A percentile compares a stretch with the other conserved stretches of the same genome.
Evolutionary conservation across 2,329 filamentous ascomycete genomes (phyloP).

Genomic region (Trichoderma sp.): DNA sequence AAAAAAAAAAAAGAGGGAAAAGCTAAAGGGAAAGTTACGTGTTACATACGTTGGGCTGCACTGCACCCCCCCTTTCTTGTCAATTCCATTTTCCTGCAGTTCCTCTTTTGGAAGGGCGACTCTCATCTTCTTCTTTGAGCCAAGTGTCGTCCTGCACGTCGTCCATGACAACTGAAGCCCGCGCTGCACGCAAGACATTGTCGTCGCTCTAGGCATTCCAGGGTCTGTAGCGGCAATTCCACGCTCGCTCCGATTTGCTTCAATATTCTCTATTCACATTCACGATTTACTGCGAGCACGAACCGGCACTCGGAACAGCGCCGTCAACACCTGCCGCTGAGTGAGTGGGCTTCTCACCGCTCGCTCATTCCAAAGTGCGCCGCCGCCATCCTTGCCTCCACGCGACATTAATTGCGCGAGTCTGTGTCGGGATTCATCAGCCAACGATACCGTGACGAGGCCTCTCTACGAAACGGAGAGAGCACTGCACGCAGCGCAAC

Average conservation of each 20-base stretch:
- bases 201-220: conserved; percentile 24
- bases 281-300: background rate
- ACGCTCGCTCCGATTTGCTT: conserved; percentile 1
- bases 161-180: conserved; percentile 25
- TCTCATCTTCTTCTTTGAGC: conserved; percentile 27
- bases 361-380: conserved; percentile 23
- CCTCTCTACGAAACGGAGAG: background rate
- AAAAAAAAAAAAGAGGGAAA: background rate
- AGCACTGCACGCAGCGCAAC: background rate
- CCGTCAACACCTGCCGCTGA: background rate
- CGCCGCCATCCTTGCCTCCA: background rate
- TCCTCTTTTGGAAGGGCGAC: conserved; percentile 17
- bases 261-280: background rate
- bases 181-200: conserved; percentile 23
- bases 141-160: conserved; percentile 28
- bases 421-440: background rate
- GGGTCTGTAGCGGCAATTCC: conserved; percentile 17
- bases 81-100: background rate
- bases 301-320: background rate
- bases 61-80: background rate
- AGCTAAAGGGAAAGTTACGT: background rate
- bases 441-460: background rate
- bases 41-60: conserved; percentile 16
- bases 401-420: conserved; percentile 2
- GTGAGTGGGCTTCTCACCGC: background rate